Base-by-base conservation (phyloP, 345 rosid species). In the Excoecaria cochinchinensis region DNA sequence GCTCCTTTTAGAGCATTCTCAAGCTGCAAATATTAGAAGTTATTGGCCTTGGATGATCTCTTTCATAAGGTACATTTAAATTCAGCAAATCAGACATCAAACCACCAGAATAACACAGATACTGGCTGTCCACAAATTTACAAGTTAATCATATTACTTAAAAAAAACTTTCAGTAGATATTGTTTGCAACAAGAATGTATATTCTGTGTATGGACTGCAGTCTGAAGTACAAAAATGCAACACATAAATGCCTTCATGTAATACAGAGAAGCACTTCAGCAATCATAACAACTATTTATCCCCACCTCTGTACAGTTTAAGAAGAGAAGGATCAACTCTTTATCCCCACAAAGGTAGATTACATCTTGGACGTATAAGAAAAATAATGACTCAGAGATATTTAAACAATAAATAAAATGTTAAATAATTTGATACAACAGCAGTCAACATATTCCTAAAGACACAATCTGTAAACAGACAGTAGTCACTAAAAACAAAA, bases 1-100 rank as follows among this genome's bases (percentile, higher is more conserved):
- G 96, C 93, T 68, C 89, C 89, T 88, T 87, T 93, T 24, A 86
- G 82, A 75, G 99, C 93, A 78, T 82, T 83, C 75, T 93, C 99
- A 82, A 95, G 97, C 99, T 95, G 66, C 82, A 84, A 3, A 69
- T 3, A 69, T 69, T 22, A 14, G 24, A 24, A 14, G 47, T 47
- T 24, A 15, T 68, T 47, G 40, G 57, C 36, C 17, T 48, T 24
- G 50, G 72, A 52, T 16, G 15, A 50, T 69, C 14, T 48, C 19
- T 69, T 8, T 19, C 6, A 4, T 31, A 31, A 50, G 36, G 31
- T 14, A 50, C 31, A 69, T 7, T 12, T 8, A 31, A 69, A 15
- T 31, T 38, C 59, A 65, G 36, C 5, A 5, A 15, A 0, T 3
- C 4, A 51, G 52, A n/a, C 15, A 0, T 1, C 14, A 50, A 0